phyloP scores from a whole-genome alignment of 441 rosid species.

The Populus hybrid region DNA sequence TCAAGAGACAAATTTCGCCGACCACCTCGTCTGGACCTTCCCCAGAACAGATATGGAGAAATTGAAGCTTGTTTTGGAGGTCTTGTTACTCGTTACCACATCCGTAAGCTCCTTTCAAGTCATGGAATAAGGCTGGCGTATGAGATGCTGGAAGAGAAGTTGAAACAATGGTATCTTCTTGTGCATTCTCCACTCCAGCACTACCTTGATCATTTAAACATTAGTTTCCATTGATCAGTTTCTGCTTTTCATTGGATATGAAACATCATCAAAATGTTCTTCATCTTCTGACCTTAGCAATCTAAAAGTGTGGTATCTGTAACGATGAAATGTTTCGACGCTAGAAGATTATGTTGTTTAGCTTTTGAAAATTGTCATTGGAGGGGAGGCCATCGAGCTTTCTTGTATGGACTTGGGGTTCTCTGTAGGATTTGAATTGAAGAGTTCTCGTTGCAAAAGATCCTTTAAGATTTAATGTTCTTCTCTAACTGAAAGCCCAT shows the following conservation, averaged over 20 bases:
- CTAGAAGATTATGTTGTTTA: background rate
- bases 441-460: background rate
- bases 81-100: conserved; percentile 88
- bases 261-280: background rate
- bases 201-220: conserved; percentile 2
- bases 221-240: background rate
- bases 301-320: conserved; percentile 1
- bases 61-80: conserved; percentile 75
- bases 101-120: conserved; percentile 88
- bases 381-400: background rate
- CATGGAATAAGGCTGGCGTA: conserved; percentile 94
- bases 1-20: conserved; percentile 88
- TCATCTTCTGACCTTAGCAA: background rate
- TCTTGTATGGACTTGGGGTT: conserved; percentile 1
- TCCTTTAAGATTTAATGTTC: background rate
- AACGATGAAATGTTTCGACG: background rate
- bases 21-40: conserved; percentile 78
- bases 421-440: background rate
- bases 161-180: conserved; percentile 68
- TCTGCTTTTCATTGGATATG: background rate
- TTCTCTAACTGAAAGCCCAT: background rate
- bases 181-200: conserved; percentile 11
- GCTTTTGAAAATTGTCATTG: background rate
- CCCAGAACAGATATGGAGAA: conserved; percentile 61
- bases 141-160: conserved; percentile 96